Evolutionary conservation across 2,329 filamentous ascomycete species (phyloP), one percentile per base, ranked within the genome.

Genomic region (Cladosporium colombiae): DNA sequence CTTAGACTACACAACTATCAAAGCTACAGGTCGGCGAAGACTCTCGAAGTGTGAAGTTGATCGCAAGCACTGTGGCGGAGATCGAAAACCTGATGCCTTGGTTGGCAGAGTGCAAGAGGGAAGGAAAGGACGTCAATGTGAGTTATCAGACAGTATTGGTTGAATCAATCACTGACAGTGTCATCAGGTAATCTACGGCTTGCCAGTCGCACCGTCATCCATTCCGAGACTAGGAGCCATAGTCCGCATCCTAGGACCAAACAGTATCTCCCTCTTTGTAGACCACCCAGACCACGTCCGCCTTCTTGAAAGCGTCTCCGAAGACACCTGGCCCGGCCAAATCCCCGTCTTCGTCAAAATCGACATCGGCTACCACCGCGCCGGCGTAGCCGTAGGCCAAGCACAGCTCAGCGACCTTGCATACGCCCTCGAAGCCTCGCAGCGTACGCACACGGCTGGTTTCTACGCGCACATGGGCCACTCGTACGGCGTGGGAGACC

Each of bases 51-150:
- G 79, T 83, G 23, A 87, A 89, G 44, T 81, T 94, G 62, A 83
- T 93, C 37, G 88, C 89, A 1, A 93, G 90, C 0, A 95, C 91
- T 0, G 70, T 93, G n/a, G 79, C 85, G 2, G 91, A 94, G 77
- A 88, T 88, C 1, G 91, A 94, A 74, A 84, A 86, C 60, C 78
- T 93, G 6, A 67, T 86, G 8, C 86, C 86, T 0, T 82, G 88
- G 49, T 78, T 93, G 1, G 75, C 83, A 13, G 83, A 89, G 65
- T 87, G 87, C 69, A 83, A 86, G 72, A 70, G 74, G 0, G 75
- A 79, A 52, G 86, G 85, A 3, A 81, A 87, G 7, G 73, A 77
- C 18, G 82, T 89, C 62, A 91, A 89, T 74, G 86, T 89, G 78
- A 72, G 82, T 73, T n/a, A 16, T 40, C 37, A 18, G 37, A 40